Evolutionary conservation across 495 filamentous ascomycete genomes (phyloP).

Genomic region (Rusavskia elegans): DNA sequence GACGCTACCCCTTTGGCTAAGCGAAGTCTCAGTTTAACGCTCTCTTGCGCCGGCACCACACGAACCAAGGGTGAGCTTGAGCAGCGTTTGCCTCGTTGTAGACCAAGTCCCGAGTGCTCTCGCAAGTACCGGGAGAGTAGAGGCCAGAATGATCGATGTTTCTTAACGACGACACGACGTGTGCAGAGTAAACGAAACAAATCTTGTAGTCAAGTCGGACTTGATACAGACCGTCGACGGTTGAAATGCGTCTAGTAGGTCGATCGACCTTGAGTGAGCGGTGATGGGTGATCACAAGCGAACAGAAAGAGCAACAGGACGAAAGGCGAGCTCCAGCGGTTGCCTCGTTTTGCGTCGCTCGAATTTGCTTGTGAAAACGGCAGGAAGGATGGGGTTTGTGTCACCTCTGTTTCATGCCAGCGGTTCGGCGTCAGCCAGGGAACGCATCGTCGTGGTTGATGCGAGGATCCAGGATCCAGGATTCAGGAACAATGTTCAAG

Average conservation of each 20-base stretch:
- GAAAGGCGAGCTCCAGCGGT: background rate
- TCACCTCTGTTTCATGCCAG: background rate
- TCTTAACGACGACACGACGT: background rate
- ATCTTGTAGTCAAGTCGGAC: background rate
- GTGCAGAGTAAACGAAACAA: background rate
- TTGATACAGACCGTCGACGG: background rate
- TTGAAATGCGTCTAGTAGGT: background rate
- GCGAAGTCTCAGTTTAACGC: background rate
- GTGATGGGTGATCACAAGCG: background rate
- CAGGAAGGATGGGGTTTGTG: background rate
- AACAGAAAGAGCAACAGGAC: background rate
- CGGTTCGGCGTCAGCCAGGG: background rate
- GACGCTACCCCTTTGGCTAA: background rate
- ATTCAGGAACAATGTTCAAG: too few species aligned
- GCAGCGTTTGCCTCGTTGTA: background rate
- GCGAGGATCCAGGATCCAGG: too few species aligned
- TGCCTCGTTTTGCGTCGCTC: background rate
- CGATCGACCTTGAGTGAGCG: background rate
- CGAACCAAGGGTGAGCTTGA: background rate
- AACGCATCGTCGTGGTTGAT: too few species aligned
- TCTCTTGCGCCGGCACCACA: background rate
- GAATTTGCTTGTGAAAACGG: background rate
- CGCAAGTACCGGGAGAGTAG: too few species aligned
- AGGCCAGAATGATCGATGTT: too few species aligned
- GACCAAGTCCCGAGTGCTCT: background rate